phyloP scores from a whole-genome alignment of 2,329 filamentous ascomycete genomes.

The Penicillium corylophilum region DNA sequence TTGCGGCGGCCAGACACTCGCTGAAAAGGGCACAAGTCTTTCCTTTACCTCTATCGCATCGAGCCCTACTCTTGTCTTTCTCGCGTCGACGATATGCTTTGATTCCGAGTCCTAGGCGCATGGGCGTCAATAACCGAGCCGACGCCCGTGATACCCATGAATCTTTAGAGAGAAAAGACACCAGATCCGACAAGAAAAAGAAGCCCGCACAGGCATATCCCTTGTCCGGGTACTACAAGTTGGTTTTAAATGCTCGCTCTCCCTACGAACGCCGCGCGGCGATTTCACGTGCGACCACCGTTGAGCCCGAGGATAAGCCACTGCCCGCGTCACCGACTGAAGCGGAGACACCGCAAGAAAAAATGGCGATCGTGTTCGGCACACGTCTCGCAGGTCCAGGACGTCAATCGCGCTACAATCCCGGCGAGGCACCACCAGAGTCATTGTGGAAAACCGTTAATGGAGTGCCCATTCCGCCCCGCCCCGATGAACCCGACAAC shows the following conservation, averaged over 20 bases:
- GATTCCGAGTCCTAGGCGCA: constrained; percentile 20
- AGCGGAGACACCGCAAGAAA: constrained; percentile 40
- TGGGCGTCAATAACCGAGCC: constrained; percentile 16
- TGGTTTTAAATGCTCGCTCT: constrained; percentile 38
- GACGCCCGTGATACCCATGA: constrained; percentile 9
- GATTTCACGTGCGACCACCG: constrained; percentile 17
- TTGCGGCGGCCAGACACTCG: constrained; percentile 19
- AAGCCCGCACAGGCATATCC: constrained; percentile 37
- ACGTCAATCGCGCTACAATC: constrained; percentile 56
- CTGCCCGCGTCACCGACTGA: constrained; percentile 18
- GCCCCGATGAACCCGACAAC: constrained; percentile 88
- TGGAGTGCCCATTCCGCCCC: constrained; percentile 78
- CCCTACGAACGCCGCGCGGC: constrained; percentile 21
- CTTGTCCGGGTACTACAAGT: constrained; percentile 46
- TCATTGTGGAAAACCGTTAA: constrained; percentile 63
- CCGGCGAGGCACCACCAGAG: constrained; percentile 57
- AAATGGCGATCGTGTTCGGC: constrained; percentile 74
- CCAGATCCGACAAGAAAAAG: not conserved
- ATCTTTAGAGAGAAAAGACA: constrained; percentile 3
- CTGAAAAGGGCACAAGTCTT: constrained; percentile 11
- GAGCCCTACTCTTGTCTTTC: not conserved
- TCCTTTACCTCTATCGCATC: not conserved
- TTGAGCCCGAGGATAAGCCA: constrained; percentile 16
- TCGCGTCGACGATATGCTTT: constrained; percentile 21
- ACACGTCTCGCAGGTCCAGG: constrained; percentile 72